Conservation (phyloP, 345 rosid species). For the Lumnitzera racemosa region DNA sequence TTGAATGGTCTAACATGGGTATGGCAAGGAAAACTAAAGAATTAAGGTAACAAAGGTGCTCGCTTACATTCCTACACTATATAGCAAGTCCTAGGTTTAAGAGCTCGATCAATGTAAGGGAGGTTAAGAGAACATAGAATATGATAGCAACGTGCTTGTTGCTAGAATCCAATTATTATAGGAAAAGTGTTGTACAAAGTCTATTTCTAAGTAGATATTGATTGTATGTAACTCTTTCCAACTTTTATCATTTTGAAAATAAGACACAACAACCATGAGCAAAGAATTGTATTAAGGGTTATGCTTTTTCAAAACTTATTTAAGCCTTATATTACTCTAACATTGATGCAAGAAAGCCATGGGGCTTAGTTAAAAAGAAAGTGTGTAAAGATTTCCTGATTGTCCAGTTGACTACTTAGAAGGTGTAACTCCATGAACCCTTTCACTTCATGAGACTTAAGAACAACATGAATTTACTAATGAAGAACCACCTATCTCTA, state of each 20-base stretch:
- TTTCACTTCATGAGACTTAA: background rate
- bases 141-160: no score
- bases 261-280: background rate
- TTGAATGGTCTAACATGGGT: no score
- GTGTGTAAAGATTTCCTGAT: conserved; percentile 56
- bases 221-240: no score
- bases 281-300: background rate
- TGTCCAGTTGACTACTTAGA: conserved; percentile 81
- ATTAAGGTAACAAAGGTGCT: no score
- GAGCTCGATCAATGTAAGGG: no score
- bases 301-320: background rate
- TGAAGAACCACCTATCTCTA: background rate
- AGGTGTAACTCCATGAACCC: conserved; percentile 30
- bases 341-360: conserved; percentile 55
- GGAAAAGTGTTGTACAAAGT: no score
- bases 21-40: no score
- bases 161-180: no score
- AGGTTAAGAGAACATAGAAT: no score
- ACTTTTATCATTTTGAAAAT: background rate
- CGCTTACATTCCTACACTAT: no score
- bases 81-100: no score
- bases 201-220: no score
- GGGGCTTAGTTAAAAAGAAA: conserved; percentile 56
- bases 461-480: background rate
- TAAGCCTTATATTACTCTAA: background rate